Evolutionary conservation across 257 asterid genomes (phyloP).

Genomic region (Solanum raphanifolium): DNA sequence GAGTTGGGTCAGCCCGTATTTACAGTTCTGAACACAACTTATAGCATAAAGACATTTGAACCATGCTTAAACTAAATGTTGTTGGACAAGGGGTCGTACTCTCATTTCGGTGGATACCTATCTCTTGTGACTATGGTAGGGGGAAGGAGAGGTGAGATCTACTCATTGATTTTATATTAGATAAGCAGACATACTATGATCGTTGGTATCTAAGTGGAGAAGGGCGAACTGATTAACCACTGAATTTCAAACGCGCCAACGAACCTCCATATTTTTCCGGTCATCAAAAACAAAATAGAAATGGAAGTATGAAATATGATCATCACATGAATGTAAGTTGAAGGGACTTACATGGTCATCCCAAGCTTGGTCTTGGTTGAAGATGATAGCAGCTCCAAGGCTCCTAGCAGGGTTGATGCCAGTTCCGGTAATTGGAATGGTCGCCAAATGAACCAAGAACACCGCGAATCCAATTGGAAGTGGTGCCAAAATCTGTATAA

Average conservation of each 20-base stretch:
- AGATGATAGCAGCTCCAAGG: conserved; percentile 46
- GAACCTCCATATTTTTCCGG: too few relatives aligned
- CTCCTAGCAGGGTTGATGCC: conserved; percentile 47
- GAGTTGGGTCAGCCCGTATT: accelerated
- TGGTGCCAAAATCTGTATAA: conserved; percentile 37
- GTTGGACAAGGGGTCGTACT: neutral
- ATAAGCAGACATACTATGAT: too few relatives aligned
- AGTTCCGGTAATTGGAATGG: conserved; percentile 46
- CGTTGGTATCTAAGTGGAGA: too few relatives aligned
- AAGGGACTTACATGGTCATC: conserved; percentile 32
- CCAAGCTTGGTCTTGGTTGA: conserved; percentile 32
- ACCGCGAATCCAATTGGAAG: conserved; percentile 46
- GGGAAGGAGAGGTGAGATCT: neutral
- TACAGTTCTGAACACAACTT: neutral
- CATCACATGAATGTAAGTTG: neutral
- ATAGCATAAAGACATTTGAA: neutral
- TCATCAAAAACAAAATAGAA: neutral
- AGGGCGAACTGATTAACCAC: neutral
- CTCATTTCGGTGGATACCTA: neutral
- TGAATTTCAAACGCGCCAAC: too few relatives aligned
- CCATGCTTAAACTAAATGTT: neutral
- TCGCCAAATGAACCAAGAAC: conserved; percentile 43
- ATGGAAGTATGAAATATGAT: neutral
- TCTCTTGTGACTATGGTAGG: neutral
- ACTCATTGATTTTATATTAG: neutral